Evolutionary conservation across 805 yeast genomes (phyloP), one percentile per base, ranked within the genome.

Genomic region (Cyberlindnera suaveolens): DNA sequence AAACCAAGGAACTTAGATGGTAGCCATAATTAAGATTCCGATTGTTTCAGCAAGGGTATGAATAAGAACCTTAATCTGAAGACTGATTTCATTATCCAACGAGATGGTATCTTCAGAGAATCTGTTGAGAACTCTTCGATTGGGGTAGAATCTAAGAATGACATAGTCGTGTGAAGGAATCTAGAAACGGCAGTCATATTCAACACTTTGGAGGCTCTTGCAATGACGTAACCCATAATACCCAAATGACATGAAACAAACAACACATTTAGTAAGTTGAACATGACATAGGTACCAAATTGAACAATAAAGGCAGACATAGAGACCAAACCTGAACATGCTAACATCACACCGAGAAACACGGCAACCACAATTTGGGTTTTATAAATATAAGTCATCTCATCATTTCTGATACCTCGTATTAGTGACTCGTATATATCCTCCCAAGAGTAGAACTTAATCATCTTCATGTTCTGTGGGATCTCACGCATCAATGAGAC

Each of bases 381-480:
- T n/a, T n/a, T n/a, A n/a, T n/a, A n/a, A n/a, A n/a, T n/a, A n/a
- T n/a, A n/a, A n/a, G n/a, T n/a, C n/a, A n/a, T n/a, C n/a, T n/a
- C n/a, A n/a, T n/a, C n/a, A n/a, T n/a, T n/a, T n/a, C n/a, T n/a
- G n/a, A n/a, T n/a, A n/a, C n/a, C n/a, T n/a, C n/a, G n/a, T n/a
- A n/a, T n/a, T n/a, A n/a, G 36, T 11, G 70, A 59, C 42, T 70
- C 68, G 60, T 85, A 87, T 1, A 95, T 85, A 20, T 70, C 71
- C 63, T 88, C 96, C 96, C 96, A 87, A 2, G 91, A 82, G 58
- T 87, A 87, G 60, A 73, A 84, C 66, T 87, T 87, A 64, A 87
- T 83, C 60, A 82, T 73, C 52, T 77, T 81, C 64, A 82, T 72
- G 53, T 77, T 75, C 48, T 70, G 72, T 47, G 81, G 62, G 29